Evolutionary conservation across 306 rosid species (phyloP), one percentile per base, ranked within the genome.

Genomic region (Cyamopsis tetragonoloba): DNA sequence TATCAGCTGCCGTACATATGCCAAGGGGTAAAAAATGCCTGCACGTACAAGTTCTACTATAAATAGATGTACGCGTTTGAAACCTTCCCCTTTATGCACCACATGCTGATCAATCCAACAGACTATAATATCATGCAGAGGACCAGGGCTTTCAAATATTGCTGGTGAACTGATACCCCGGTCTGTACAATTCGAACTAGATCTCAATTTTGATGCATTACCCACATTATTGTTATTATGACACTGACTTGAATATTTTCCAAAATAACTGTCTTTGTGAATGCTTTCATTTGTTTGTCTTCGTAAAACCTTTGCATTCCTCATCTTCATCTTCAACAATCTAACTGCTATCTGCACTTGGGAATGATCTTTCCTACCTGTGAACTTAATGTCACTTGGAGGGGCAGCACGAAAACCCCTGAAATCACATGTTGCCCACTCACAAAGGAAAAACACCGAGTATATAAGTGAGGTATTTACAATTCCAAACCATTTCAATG

Each of bases 71-170:
- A 90, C 77, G 42, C 95, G 86, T 60, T 88, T 85, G 75, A 74
- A 80, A 67, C 96, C 99, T 82, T 86, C 95, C 68, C 95, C 86
- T 77, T 86, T 85, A 43, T 75, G 85, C 66, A 88, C 85, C 37
- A 77, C 86, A 86, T 93, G 97, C 71, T 93, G 99, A 85, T 93
- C 99, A 80, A 93, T 88, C 99, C 99, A 93, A 83, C 97, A 88
- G 20, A 90, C 97, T 59, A 93, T 57, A 68, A 88, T 84, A 85
- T 90, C 97, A 62, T 93, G 99, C 3, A 93, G 92, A 30, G 99
- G 89, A 46, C 97, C 96, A 1, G 96, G 96, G 76, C 99, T 90
- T 59, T 90, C 96, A 75, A 84, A 86, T 57, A 88, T 42, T 46
- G 74, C 79, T 17, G 80, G 75, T 71, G 77, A 79, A 53, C 37